Evolutionary conservation across 2,329 filamentous ascomycete genomes (phyloP), one percentile per base, ranked within the genome.

Genomic region (Talaromyces sp.): DNA sequence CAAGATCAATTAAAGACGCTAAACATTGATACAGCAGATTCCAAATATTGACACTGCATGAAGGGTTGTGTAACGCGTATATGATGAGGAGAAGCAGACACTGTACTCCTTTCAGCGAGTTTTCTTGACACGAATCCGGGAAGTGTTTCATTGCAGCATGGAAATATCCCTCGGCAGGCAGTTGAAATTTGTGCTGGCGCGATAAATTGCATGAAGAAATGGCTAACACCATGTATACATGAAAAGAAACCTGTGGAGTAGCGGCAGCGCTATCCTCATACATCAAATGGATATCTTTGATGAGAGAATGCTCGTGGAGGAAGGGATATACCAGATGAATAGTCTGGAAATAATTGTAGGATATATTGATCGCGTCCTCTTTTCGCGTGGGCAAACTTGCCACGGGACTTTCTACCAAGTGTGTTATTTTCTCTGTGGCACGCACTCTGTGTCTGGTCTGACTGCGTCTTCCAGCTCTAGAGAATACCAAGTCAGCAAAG

Each of bases 21-120:
- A 84, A 72, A 43, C 81, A 83, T 61, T 83, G 81, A 57, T 84
- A 84, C 57, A 83, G 82, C 1, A 84, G 68, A 57, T 81, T 81
- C 82, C 82, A 84, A 0, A 81, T 71, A 59, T 82, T 83, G 3
- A 83, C 65, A 0, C 75, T 70, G 55, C 80, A 76, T 1, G 74
- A 78, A 0, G 81, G 78, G 61, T 77, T 83, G 38, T 83, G 78
- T 12, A 84, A 72, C 0, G 81, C 79, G 56, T 83, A 83, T 0
- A 83, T 73, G 29, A 80, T 59, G 3, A 73, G 64, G 19, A 73
- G 66, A 2, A 73, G 61, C 10, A 83, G 66, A 56, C 80, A 81
- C 48, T 84, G 82, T 0, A 83, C 66, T 0, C 81, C 81, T 7
- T 77, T 70, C 0, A 83, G 61, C 0, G 81, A 83, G 38, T 77